Conservation (phyloP, 768 basidiomycete species). For the Phylloporus rhodoxanthus region DNA sequence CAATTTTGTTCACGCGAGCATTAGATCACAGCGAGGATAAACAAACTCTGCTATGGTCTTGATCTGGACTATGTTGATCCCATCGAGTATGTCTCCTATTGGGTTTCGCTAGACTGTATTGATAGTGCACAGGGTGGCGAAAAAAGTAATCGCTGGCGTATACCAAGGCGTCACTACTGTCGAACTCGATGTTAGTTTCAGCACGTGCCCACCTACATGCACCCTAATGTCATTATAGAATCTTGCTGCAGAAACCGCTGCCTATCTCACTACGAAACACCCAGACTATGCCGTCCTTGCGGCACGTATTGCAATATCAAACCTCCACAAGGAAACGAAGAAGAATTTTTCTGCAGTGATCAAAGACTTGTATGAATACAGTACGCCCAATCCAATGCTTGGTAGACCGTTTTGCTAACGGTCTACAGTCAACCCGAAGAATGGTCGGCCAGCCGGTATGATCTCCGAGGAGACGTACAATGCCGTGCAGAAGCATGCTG, state of each 20-base stretch:
- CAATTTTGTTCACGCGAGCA: conserved; percentile 13
- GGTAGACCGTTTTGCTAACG: not conserved
- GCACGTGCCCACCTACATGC: not conserved
- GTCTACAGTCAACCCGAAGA: conserved; percentile 88
- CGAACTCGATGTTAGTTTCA: conserved; percentile 79
- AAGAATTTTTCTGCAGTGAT: conserved; percentile 93
- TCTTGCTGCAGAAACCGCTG: conserved; percentile 94
- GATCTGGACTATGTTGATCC: conserved; percentile 90
- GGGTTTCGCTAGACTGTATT: not conserved
- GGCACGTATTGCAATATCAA: conserved; percentile 97
- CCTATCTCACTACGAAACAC: conserved; percentile 93
- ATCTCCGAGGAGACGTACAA: conserved; percentile 86
- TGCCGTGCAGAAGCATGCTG: conserved; percentile 74
- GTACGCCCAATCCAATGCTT: conserved; percentile 37
- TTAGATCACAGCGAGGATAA: conserved; percentile 81
- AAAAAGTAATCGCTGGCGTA: conserved; percentile 90
- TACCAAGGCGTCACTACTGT: conserved; percentile 96
- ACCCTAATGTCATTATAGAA: conserved; percentile 48
- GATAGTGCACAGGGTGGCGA: conserved; percentile 56
- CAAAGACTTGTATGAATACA: conserved; percentile 82
- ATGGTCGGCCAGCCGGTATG: conserved; percentile 79
- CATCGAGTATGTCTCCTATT: conserved; percentile 52
- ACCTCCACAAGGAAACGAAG: conserved; percentile 98
- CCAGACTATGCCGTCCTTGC: conserved; percentile 98
- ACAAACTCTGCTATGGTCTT: conserved; percentile 93